Conservation (phyloP, 2,329 filamentous ascomycete genomes). For the Botrytis porri region DNA sequence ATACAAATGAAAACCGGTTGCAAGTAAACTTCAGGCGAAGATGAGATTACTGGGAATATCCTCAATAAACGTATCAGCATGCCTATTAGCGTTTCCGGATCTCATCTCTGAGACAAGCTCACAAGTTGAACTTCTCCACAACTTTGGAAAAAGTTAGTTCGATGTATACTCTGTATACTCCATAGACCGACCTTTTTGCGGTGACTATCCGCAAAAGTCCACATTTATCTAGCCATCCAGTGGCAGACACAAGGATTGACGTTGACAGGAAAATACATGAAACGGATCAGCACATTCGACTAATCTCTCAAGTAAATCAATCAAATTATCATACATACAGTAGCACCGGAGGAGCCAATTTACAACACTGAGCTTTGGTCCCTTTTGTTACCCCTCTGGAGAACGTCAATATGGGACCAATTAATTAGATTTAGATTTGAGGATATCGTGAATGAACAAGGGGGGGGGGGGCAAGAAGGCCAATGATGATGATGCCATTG, state of each 20-base stretch:
- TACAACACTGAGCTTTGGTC: background rate
- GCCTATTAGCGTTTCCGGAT: background rate
- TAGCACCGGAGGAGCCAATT: background rate
- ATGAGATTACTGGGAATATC: background rate
- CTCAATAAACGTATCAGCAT: background rate
- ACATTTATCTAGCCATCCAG: constrained; percentile 3
- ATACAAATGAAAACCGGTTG: constrained; percentile 1
- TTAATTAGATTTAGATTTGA: constrained; percentile 8
- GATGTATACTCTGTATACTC: background rate
- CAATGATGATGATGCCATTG: background rate
- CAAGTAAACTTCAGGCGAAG: background rate
- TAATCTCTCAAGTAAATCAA: constrained; percentile 12
- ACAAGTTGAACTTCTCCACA: background rate
- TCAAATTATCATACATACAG: constrained; percentile 1
- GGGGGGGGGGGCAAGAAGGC: background rate
- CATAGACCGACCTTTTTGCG: constrained; percentile 8
- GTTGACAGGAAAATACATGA: constrained; percentile 9
- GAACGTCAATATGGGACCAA: constrained; percentile 1
- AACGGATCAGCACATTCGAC: constrained; percentile 15
- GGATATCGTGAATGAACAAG: background rate
- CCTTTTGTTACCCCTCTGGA: background rate
- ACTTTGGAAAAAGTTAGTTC: background rate
- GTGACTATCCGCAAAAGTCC: constrained; percentile 11
- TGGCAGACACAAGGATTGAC: constrained; percentile 5
- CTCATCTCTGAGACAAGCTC: constrained; percentile 12